Conservation (phyloP, 2,329 filamentous ascomycete genomes). For the Leptographium lundbergii region DNA sequence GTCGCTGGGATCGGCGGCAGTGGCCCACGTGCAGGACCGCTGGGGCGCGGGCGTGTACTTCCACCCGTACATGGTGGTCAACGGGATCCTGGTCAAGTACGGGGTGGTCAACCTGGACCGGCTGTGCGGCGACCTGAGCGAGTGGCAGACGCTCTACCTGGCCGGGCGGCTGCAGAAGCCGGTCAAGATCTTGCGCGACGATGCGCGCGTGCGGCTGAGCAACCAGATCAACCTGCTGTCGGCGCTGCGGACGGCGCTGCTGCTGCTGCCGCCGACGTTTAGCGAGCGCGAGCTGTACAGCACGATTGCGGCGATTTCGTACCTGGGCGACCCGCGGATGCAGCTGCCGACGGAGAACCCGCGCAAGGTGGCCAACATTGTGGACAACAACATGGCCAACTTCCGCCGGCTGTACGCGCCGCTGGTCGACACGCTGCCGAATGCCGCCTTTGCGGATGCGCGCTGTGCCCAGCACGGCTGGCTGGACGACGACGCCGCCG, state of each 20-base stretch:
- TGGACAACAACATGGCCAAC: constrained; percentile 78
- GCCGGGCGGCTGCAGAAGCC: constrained; percentile 93
- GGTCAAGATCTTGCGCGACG: constrained; percentile 92
- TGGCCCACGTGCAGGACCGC: constrained; percentile 74
- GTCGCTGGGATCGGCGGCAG: constrained; percentile 69
- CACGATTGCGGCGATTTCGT: constrained; percentile 85
- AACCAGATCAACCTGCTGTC: constrained; percentile 95
- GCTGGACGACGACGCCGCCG: constrained; percentile 49
- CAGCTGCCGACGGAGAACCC: constrained; percentile 78
- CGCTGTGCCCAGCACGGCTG: constrained; percentile 46
- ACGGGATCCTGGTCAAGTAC: constrained; percentile 95
- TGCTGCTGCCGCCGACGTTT: constrained; percentile 74
- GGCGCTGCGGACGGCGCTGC: constrained; percentile 75
- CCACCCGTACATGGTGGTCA: constrained; percentile 88
- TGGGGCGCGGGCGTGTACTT: constrained; percentile 95
- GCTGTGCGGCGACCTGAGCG: constrained; percentile 69
- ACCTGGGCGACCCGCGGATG: constrained; percentile 96
- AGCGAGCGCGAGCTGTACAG: constrained; percentile 80
- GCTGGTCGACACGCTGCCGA: constrained; percentile 79
- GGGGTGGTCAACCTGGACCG: constrained; percentile 92
- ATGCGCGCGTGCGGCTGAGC: constrained; percentile 79
- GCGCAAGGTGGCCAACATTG: constrained; percentile 87
- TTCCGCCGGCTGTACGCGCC: constrained; percentile 88
- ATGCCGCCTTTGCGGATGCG: constrained; percentile 63
- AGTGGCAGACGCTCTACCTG: constrained; percentile 94